phyloP scores from a whole-genome alignment of 1,284 basidiomycete genomes.

The Leccinum subrobustum region DNA sequence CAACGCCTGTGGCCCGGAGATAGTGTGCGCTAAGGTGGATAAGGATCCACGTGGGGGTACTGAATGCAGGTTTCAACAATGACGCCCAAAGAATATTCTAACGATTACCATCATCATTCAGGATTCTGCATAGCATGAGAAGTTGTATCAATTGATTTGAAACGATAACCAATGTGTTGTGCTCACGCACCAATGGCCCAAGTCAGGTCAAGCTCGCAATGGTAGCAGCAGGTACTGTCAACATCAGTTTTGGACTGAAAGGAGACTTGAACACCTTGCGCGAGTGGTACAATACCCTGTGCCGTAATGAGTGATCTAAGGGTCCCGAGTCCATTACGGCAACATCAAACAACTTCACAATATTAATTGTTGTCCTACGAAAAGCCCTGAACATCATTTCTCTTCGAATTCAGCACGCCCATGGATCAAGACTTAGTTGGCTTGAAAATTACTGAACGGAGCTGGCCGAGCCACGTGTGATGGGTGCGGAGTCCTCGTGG shows the following conservation, averaged over 20 bases:
- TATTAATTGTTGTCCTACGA: background rate
- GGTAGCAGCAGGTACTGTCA: background rate
- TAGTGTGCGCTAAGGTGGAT: conserved; percentile 61
- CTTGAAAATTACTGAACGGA: background rate
- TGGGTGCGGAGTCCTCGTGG: conserved; percentile 14
- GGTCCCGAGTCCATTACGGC: background rate
- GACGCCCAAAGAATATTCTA: conserved; percentile 60
- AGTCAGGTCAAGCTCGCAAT: background rate
- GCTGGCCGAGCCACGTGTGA: conserved; percentile 13
- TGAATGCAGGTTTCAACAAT: conserved; percentile 53
- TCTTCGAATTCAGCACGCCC: no score
- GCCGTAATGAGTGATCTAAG: no score
- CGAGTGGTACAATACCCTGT: no score
- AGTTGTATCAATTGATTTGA: background rate
- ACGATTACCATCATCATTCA: conserved; percentile 46
- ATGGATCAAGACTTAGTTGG: background rate
- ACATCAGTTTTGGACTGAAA: background rate
- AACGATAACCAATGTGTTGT: no score
- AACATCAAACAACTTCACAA: background rate
- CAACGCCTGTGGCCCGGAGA: conserved; percentile 42
- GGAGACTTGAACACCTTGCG: background rate
- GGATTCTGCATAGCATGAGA: conserved; percentile 36
- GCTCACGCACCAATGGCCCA: background rate
- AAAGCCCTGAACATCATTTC: background rate
- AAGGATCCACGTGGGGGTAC: conserved; percentile 56